Base-by-base conservation (phyloP, 805 yeast genomes). In the Saccharomyces kudriavzevii region DNA sequence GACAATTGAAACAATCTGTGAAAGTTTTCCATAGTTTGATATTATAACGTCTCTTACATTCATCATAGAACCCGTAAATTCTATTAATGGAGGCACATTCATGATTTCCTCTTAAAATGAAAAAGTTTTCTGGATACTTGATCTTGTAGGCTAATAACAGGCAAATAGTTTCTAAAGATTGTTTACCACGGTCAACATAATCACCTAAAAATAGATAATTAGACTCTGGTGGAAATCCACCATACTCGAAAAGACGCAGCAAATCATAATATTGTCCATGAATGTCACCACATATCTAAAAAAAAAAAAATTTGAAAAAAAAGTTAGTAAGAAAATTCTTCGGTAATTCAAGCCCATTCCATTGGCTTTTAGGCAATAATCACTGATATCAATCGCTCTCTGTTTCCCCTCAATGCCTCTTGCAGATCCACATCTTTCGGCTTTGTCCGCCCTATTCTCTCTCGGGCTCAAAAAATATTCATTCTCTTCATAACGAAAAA, bases 171-270 rank as follows among this genome's bases (percentile, higher is more conserved):
- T 92, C 99, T 64, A 94, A 76, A 29, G 96, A 89, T 77, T 94
- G 98, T 70, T 91, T 90, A 68, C 99, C 99, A 79, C 99, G 86
- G 77, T 92, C 99, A 61, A 92, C 99, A 69, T 92, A 92, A 78
- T 92, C 99, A 61, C 99, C 99, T 56, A 92, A 75, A 70, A 92
- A 92, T 65, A 92, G 77, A 75, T 92, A 92, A 76, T 92, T 92
- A 20, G 98, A 96, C 72, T 94, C 98, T 11, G 99, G 99, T 1
- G 99, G 99, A 79, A 94, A 92, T 2, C 98, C 99, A 65, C 99
- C 98, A 69, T 92, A 92, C 76, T 94, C 98, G 67, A 92, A 92
- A 64, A 92, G 81, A 73, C 99, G 86, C 70, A 92, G 80, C 65
- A 92, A 81, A 73, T 92, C 99, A 70, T 92, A 92, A 74, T 94